Percentiles rank a stretch among this genome's conserved stretches.
Conservation (phyloP, 805 yeast species). For the Isabelozyma pseudorhagii region DNA sequence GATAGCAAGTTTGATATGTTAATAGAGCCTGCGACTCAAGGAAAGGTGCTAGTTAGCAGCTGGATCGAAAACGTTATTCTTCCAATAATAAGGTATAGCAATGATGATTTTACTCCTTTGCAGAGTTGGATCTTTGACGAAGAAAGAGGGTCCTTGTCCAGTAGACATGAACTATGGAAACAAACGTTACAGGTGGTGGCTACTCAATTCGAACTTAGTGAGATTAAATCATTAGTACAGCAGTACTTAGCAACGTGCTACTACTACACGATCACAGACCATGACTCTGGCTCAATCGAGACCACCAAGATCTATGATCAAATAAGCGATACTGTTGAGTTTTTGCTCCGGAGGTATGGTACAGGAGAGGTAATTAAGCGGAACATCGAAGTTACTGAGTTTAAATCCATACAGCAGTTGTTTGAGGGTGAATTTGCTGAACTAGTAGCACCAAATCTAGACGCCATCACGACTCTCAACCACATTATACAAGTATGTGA, state of each 20-base stretch:
- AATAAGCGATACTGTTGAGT: slow-evolving; percentile 19
- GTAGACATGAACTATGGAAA: slow-evolving; percentile 14
- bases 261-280: slow-evolving; percentile 14
- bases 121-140: slow-evolving; percentile 19
- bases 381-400: neutral
- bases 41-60: slow-evolving; percentile 10
- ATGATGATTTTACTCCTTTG: slow-evolving; percentile 21
- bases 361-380: neutral
- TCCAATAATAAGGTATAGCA: slow-evolving; percentile 20
- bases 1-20: slow-evolving; percentile 18
- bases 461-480: slow-evolving; percentile 12
- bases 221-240: slow-evolving; percentile 10
- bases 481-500: slow-evolving; percentile 26
- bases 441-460: slow-evolving; percentile 14
- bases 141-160: neutral
- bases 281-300: slow-evolving; percentile 20
- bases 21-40: slow-evolving; percentile 18
- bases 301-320: slow-evolving; percentile 24
- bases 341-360: neutral
- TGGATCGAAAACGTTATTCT: slow-evolving; percentile 28
- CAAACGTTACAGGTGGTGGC: slow-evolving; percentile 1
- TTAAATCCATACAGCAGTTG: neutral
- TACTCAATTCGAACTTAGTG: neutral
- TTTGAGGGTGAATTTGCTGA: neutral
- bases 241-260: slow-evolving; percentile 20